Evolutionary conservation across 257 asterid species (phyloP).

Genomic region (Nicotiana sylvestris): DNA sequence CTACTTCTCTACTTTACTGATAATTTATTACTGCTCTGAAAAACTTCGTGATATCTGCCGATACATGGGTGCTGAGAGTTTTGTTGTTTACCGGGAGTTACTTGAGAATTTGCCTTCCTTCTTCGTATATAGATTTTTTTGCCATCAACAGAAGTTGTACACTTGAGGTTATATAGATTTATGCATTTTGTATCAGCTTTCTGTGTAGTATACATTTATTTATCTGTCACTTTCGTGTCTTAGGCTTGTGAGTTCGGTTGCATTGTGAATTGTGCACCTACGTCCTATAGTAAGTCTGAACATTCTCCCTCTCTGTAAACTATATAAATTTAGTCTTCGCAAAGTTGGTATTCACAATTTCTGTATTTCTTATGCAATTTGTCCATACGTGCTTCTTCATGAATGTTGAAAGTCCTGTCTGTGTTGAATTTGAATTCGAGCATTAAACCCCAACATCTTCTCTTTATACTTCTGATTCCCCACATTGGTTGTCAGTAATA

Average conservation of each 20-base stretch:
- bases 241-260: background rate
- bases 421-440: background rate
- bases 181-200: background rate
- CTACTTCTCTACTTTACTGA: background rate
- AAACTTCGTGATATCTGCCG: background rate
- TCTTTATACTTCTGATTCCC: background rate
- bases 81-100: background rate
- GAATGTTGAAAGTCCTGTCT: background rate
- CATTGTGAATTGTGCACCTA: background rate
- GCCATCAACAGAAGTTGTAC: background rate
- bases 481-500: too few species aligned
- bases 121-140: background rate
- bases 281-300: too few species aligned
- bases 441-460: background rate
- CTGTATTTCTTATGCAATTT: background rate
- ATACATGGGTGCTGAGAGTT: background rate
- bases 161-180: background rate
- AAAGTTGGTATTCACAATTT: background rate
- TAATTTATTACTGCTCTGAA: background rate
- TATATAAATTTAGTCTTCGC: too few species aligned
- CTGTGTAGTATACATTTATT: background rate
- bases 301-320: background rate
- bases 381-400: background rate
- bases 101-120: background rate
- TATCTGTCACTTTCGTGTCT: background rate